Evolutionary conservation across 2,329 filamentous ascomycete species (phyloP).

Genomic region (Talaromyces sp.): DNA sequence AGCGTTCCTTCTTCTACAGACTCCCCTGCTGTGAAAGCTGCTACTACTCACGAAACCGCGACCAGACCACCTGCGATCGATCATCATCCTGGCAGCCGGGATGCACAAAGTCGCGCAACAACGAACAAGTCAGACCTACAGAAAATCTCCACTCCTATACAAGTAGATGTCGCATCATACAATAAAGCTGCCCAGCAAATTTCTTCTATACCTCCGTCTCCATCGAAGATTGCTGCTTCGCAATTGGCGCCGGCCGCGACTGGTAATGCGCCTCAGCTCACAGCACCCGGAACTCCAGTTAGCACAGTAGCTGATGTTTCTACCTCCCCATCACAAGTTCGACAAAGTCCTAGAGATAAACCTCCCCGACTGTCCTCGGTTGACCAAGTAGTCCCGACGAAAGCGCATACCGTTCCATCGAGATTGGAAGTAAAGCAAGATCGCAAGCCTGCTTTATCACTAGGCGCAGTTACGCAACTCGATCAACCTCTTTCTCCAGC

Average conservation of each 20-base stretch:
- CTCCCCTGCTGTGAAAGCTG: neutral
- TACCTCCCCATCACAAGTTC: slow-evolving; percentile 16
- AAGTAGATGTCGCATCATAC: slow-evolving; percentile 11
- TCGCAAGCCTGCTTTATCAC: slow-evolving; percentile 21
- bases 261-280: slow-evolving; percentile 3
- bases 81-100: neutral
- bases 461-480: slow-evolving; percentile 18
- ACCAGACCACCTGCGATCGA: neutral
- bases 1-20: slow-evolving; percentile 27
- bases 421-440: slow-evolving; percentile 22
- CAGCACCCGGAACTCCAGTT: slow-evolving; percentile 18
- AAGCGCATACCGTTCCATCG: slow-evolving; percentile 4
- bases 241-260: neutral
- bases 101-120: neutral
- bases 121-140: slow-evolving; percentile 3
- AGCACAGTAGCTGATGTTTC: slow-evolving; percentile 17
- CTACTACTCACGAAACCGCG: neutral
- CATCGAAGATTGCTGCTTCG: slow-evolving; percentile 3
- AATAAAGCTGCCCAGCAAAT: slow-evolving; percentile 1
- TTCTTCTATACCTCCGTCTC: slow-evolving; percentile 11
- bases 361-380: neutral
- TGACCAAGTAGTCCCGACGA: slow-evolving; percentile 13
- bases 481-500: slow-evolving; percentile 45
- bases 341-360: slow-evolving; percentile 12
- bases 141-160: slow-evolving; percentile 18